A percentile compares a stretch with the other conserved stretches of the same genome.
phyloP scores from a whole-genome alignment of 2,329 filamentous ascomycete genomes.

The Hypoxylon sp. region DNA sequence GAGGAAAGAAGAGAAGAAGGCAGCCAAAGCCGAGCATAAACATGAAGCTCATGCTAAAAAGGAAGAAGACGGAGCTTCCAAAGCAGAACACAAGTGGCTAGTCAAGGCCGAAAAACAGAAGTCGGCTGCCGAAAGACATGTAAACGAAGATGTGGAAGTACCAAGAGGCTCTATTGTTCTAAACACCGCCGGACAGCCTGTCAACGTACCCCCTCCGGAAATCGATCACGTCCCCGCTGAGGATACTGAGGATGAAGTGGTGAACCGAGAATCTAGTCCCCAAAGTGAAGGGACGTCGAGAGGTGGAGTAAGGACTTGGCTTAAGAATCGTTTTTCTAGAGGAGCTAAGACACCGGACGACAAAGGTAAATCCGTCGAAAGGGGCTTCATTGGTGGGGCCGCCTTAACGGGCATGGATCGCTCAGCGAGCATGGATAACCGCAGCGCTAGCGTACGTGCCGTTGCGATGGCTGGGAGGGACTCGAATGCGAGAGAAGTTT shows the following conservation, averaged over 20 bases:
- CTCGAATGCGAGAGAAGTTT: slow-evolving; percentile 37
- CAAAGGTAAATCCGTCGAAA: slow-evolving; percentile 50
- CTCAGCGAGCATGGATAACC: slow-evolving; percentile 58
- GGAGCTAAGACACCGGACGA: slow-evolving; percentile 57
- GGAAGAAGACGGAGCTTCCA: slow-evolving; percentile 65
- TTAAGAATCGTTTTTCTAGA: slow-evolving; percentile 66
- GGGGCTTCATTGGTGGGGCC: slow-evolving; percentile 65
- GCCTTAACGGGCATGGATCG: slow-evolving; percentile 60
- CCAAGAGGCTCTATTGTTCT: slow-evolving; percentile 32
- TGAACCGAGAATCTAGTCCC: slow-evolving; percentile 44
- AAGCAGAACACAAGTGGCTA: slow-evolving; percentile 65
- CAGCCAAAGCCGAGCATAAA: slow-evolving; percentile 66
- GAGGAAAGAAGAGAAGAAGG: slow-evolving; percentile 64
- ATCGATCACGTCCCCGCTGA: slow-evolving; percentile 17
- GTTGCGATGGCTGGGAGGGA: slow-evolving; percentile 60
- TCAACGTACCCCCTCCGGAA: slow-evolving; percentile 35
- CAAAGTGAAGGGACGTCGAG: slow-evolving; percentile 51
- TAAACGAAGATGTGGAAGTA: slow-evolving; percentile 45
- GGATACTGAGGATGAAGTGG: slow-evolving; percentile 25
- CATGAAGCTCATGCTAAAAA: slow-evolving; percentile 54
- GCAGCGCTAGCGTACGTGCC: slow-evolving; percentile 60
- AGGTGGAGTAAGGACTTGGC: slow-evolving; percentile 63
- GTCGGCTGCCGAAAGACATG: slow-evolving; percentile 51
- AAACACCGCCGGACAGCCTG: slow-evolving; percentile 46
- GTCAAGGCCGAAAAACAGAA: slow-evolving; percentile 67